Evolutionary conservation across 495 filamentous ascomycete genomes (phyloP).

Genomic region (Annulohypoxylon moriforme): DNA sequence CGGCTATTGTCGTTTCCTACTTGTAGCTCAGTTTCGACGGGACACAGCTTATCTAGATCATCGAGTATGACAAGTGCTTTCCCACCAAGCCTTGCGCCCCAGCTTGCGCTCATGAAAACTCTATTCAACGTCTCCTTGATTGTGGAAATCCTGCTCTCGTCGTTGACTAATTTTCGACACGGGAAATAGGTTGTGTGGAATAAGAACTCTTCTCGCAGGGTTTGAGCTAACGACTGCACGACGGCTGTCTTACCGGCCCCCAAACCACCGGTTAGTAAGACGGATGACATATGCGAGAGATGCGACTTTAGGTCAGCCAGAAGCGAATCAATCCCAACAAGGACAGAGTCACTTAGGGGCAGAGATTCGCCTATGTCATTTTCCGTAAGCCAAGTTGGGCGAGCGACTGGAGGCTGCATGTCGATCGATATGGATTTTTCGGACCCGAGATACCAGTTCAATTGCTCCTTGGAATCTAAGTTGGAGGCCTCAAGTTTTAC

Average conservation of each 20-base stretch:
- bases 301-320: constrained; percentile 76
- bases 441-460: constrained; percentile 80
- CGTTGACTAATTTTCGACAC: constrained; percentile 84
- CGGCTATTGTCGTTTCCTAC: constrained; percentile 91
- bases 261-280: constrained; percentile 86
- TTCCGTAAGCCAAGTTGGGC: constrained; percentile 64
- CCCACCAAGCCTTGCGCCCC: constrained; percentile 87
- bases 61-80: constrained; percentile 86
- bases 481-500: constrained; percentile 73
- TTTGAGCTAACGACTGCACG: constrained; percentile 68
- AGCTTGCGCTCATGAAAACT: constrained; percentile 87
- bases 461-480: constrained; percentile 60
- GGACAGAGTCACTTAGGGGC: constrained; percentile 62
- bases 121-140: constrained; percentile 89
- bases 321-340: constrained; percentile 87
- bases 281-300: constrained; percentile 85
- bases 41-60: constrained; percentile 91
- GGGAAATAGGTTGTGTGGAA: constrained; percentile 85
- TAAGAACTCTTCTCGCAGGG: constrained; percentile 71
- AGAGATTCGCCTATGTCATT: constrained; percentile 62
- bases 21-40: constrained; percentile 90
- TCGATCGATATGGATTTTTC: constrained; percentile 78
- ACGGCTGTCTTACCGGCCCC: constrained; percentile 90
- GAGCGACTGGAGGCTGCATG: constrained; percentile 74
- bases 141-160: constrained; percentile 85